phyloP scores from a whole-genome alignment of 2,329 filamentous ascomycete genomes.

The Dothistroma pini region DNA sequence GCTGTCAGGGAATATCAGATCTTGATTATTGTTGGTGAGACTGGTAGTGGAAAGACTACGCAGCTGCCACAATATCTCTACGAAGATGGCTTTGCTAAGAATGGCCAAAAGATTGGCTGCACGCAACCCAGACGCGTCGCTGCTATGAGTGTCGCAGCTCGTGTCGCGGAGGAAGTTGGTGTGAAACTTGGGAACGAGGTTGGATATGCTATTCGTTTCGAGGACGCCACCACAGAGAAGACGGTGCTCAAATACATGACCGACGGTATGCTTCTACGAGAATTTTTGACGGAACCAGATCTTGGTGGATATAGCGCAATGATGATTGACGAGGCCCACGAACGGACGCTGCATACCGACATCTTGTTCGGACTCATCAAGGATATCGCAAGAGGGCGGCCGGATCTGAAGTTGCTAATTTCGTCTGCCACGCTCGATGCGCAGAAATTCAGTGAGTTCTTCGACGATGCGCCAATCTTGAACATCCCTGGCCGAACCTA shows the following conservation, averaged over 20 bases:
- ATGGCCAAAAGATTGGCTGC: slow-evolving; percentile 80
- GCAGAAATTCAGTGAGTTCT: slow-evolving; percentile 85
- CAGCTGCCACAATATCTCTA: slow-evolving; percentile 92
- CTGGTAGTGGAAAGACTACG: slow-evolving; percentile 92
- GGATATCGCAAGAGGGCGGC: slow-evolving; percentile 76
- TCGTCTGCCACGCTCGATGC: slow-evolving; percentile 94
- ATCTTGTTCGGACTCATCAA: slow-evolving; percentile 85
- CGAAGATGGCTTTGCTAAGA: slow-evolving; percentile 84
- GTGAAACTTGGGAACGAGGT: slow-evolving; percentile 88
- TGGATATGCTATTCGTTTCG: slow-evolving; percentile 92
- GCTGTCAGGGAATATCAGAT: slow-evolving; percentile 84
- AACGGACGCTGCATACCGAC: slow-evolving; percentile 86
- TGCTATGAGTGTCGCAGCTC: slow-evolving; percentile 94
- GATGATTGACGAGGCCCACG: slow-evolving; percentile 98
- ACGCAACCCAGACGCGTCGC: slow-evolving; percentile 94
- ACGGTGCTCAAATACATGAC: slow-evolving; percentile 96
- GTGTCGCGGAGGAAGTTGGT: slow-evolving; percentile 91
- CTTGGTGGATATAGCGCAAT: slow-evolving; percentile 77
- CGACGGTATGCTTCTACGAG: slow-evolving; percentile 87
- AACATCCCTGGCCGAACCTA: slow-evolving; percentile 88
- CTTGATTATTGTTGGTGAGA: slow-evolving; percentile 90
- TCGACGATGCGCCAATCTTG: slow-evolving; percentile 89
- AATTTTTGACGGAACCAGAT: slow-evolving; percentile 85
- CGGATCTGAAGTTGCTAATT: slow-evolving; percentile 85
- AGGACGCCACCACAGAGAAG: slow-evolving; percentile 86